These are phyloP conservation scores for Ceratocystis smalleyi DNA, from an alignment of 2,329 filamentous ascomycete genomes.

Conservation along the genomic window DNA sequence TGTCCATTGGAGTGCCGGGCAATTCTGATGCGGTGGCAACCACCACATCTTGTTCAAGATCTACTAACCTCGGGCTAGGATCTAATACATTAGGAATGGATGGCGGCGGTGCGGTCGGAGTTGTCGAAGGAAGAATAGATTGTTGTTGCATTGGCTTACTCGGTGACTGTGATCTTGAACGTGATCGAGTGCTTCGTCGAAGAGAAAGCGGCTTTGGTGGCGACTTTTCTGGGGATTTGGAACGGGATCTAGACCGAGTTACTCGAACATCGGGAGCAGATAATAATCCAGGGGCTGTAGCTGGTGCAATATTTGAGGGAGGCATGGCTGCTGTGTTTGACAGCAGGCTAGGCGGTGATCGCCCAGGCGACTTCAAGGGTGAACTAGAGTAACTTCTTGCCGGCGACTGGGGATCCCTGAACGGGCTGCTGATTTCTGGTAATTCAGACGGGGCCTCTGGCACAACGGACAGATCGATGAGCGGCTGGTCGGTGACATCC, in stretches of 20 bases:
- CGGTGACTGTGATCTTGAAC: constrained; percentile 10
- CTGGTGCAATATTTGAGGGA: background rate
- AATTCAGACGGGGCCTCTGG: background rate
- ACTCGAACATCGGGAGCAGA: background rate
- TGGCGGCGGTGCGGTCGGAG: background rate
- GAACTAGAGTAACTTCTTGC: constrained; percentile 14
- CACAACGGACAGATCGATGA: constrained; percentile 18
- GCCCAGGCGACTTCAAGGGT: constrained; percentile 11
- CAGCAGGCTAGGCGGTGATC: constrained; percentile 5
- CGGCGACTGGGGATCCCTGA: constrained; percentile 7
- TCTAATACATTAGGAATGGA: constrained; percentile 1
- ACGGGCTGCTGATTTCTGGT: constrained; percentile 11
- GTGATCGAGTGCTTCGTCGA: background rate
- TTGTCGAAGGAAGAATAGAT: constrained; percentile 5
- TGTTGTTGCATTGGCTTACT: constrained; percentile 3
- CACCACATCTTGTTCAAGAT: background rate
- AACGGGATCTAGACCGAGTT: constrained; percentile 13
- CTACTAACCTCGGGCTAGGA: constrained; percentile 5
- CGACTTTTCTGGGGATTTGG: constrained; percentile 13
- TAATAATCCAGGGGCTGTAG: background rate
- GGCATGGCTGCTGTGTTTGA: background rate
- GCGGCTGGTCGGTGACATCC: constrained; percentile 17
- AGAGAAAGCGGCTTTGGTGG: background rate
- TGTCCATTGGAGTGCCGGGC: constrained; percentile 12
- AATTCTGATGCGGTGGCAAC: background rate